These are phyloP conservation scores for Calonectria hawksworthii DNA, from an alignment of 2,329 filamentous ascomycete genomes.

Conservation along the genomic window DNA sequence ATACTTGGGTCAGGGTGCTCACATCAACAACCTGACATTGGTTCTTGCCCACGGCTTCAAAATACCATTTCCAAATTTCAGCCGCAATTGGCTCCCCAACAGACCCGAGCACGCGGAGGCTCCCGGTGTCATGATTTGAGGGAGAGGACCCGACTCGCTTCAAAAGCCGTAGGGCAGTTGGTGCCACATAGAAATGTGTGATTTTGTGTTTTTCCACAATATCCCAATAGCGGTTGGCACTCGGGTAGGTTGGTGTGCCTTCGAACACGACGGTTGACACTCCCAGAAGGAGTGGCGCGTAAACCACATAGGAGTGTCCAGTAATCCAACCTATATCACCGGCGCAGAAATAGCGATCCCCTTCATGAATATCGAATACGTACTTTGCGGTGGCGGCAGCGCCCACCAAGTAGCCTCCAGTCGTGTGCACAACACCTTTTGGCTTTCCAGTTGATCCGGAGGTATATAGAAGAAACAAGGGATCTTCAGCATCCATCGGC, in stretches of 20 bases:
- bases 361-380: constrained; percentile 93
- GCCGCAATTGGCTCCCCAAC: constrained; percentile 96
- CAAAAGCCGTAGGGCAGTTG: constrained; percentile 87
- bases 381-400: constrained; percentile 94
- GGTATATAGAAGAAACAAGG: constrained; percentile 93
- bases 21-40: constrained; percentile 92
- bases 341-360: constrained; percentile 92
- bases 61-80: constrained; percentile 99
- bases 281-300: constrained; percentile 89
- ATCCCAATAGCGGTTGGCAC: constrained; percentile 96
- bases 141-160: constrained; percentile 93
- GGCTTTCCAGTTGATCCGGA: constrained; percentile 96
- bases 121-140: constrained; percentile 80
- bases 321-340: constrained; percentile 98
- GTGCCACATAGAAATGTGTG: constrained; percentile 97
- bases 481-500: constrained; percentile 89
- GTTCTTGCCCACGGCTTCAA: constrained; percentile 89
- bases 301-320: constrained; percentile 95
- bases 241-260: constrained; percentile 92
- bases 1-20: no score
- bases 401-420: constrained; percentile 88
- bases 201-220: constrained; percentile 91
- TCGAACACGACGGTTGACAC: constrained; percentile 94
- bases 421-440: constrained; percentile 96
- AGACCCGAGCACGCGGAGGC: constrained; percentile 86